phyloP scores from a whole-genome alignment of 768 basidiomycete genomes.

The Strobilomyces dryophilus region DNA sequence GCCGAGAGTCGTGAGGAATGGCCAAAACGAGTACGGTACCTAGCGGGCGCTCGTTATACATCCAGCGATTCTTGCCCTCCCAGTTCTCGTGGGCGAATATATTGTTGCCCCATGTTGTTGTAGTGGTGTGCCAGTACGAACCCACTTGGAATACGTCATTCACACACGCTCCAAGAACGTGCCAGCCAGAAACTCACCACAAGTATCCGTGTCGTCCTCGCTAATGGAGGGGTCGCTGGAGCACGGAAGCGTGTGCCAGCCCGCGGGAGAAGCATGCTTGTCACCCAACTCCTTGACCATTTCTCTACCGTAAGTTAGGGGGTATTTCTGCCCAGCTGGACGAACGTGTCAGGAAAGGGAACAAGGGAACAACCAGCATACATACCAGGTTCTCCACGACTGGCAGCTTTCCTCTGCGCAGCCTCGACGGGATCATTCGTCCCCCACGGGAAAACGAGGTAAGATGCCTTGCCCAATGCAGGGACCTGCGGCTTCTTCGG shows the following conservation, averaged over 20 bases:
- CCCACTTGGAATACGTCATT: conserved; percentile 16
- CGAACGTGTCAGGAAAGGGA: neutral
- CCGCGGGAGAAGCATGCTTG: conserved; percentile 72
- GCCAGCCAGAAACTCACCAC: conserved; percentile 5
- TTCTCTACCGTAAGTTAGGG: conserved; percentile 24
- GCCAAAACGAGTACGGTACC: conserved; percentile 25
- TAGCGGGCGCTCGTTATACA: conserved; percentile 77
- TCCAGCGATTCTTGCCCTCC: conserved; percentile 64
- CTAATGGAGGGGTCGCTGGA: conserved; percentile 53
- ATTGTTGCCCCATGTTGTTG: conserved; percentile 87
- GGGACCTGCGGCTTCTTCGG: conserved; percentile 13
- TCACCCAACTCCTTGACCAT: conserved; percentile 69
- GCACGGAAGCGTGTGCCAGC: conserved; percentile 87
- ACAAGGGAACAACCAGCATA: neutral
- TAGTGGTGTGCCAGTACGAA: conserved; percentile 56
- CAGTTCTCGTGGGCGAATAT: conserved; percentile 95
- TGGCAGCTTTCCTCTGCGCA: conserved; percentile 14
- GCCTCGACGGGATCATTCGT: conserved; percentile 78
- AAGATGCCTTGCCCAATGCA: conserved; percentile 37
- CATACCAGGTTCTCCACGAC: conserved; percentile 16
- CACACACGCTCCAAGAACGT: too few relatives aligned
- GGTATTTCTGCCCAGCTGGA: neutral
- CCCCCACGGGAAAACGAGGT: conserved; percentile 78
- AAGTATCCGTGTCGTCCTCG: conserved; percentile 7
- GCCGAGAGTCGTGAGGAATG: neutral